Evolutionary conservation across 2,329 filamentous ascomycete genomes (phyloP).

Genomic region (Metarhizium robertsii): DNA sequence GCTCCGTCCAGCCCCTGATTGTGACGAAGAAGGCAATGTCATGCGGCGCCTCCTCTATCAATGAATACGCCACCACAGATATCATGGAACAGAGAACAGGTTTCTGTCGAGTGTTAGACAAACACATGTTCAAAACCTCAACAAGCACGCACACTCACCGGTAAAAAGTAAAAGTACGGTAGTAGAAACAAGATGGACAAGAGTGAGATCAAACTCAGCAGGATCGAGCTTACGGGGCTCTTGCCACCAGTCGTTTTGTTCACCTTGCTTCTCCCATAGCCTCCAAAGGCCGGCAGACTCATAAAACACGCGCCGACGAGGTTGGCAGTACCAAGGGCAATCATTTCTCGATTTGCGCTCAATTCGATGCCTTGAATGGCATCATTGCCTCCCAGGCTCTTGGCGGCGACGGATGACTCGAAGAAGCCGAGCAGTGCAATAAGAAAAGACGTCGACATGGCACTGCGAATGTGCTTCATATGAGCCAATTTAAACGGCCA

Average conservation of each 20-base stretch:
- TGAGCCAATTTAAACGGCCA: slow-evolving; percentile 75
- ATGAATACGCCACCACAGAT: slow-evolving; percentile 84
- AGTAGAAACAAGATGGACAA: slow-evolving; percentile 73
- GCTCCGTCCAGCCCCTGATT: slow-evolving; percentile 78
- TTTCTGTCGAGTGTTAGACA: slow-evolving; percentile 48
- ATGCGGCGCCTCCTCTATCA: slow-evolving; percentile 91
- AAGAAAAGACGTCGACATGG: slow-evolving; percentile 84
- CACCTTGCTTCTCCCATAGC: slow-evolving; percentile 92
- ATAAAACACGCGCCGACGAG: slow-evolving; percentile 87
- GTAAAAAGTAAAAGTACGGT: slow-evolving; percentile 89
- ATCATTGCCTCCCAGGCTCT: slow-evolving; percentile 65
- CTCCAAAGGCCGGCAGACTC: slow-evolving; percentile 87
- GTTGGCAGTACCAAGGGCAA: slow-evolving; percentile 85
- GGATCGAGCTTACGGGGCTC: slow-evolving; percentile 87
- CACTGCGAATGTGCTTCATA: slow-evolving; percentile 73
- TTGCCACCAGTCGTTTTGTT: slow-evolving; percentile 86
- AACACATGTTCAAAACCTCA: neutral
- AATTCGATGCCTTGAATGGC: slow-evolving; percentile 71
- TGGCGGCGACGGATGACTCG: slow-evolving; percentile 91
- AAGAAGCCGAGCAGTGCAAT: slow-evolving; percentile 97
- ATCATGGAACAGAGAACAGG: slow-evolving; percentile 90
- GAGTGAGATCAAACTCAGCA: slow-evolving; percentile 74
- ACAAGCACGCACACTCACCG: slow-evolving; percentile 47
- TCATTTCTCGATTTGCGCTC: slow-evolving; percentile 86
- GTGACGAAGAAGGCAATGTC: slow-evolving; percentile 84